A percentile compares a stretch with the other conserved stretches of the same genome.
phyloP scores from a whole-genome alignment of 176 grass and related monocot species.

The Bolboschoenus planiculmis region DNA sequence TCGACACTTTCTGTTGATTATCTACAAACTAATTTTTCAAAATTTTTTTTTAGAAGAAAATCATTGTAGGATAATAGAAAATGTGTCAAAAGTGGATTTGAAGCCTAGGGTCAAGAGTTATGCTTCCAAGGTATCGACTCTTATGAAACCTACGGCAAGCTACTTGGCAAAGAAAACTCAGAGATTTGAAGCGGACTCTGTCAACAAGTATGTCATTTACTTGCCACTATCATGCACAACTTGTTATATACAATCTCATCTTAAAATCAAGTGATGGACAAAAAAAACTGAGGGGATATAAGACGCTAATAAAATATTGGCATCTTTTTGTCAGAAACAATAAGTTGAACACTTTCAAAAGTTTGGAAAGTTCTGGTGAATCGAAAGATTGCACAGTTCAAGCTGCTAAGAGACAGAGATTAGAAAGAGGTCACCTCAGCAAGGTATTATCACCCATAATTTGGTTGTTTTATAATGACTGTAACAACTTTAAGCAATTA shows the following conservation, averaged over 20 bases:
- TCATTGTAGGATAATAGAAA: conserved; percentile 14
- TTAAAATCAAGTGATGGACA: background rate
- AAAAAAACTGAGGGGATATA: background rate
- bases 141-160: conserved; percentile 91
- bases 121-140: conserved; percentile 51
- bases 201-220: conserved; percentile 31
- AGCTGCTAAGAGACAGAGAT: conserved; percentile 80
- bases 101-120: conserved; percentile 28
- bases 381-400: conserved; percentile 56
- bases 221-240: background rate
- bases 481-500: background rate
- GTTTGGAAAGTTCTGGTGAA: conserved; percentile 36
- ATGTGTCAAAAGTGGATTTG: conserved; percentile 13
- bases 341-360: conserved; percentile 40
- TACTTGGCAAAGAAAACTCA: conserved; percentile 74
- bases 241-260: background rate
- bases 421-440: conserved; percentile 74
- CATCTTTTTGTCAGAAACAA: conserved; percentile 40
- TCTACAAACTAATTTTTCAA: background rate
- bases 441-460: conserved; percentile 39
- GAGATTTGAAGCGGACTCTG: conserved; percentile 18
- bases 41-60: conserved; percentile 32
- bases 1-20: background rate
- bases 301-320: background rate
- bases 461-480: background rate